Evolutionary conservation across 768 basidiomycete species (phyloP), one percentile per base, ranked within the genome.

Genomic region (Russula vinacea): DNA sequence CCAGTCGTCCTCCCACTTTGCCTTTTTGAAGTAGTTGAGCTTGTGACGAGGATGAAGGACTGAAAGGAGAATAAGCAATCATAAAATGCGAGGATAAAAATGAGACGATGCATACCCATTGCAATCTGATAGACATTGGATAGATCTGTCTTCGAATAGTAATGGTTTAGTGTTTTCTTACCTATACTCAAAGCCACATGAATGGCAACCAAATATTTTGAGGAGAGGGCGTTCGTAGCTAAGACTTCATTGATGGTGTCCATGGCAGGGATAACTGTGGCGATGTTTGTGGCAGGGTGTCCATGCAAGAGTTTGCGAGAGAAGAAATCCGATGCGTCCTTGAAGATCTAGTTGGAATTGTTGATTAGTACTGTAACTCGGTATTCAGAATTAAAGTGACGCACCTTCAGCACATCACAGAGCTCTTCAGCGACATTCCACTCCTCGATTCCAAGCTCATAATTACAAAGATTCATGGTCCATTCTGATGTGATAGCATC

Each of bases 111-210:
- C 72, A 26, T 70, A 76, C 75, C 63, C 71, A 77, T 74, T 0
- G 74, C 74, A 62, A 77, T 72, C 2, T 70, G 58, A 61, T 74
- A 78, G 3, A 73, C 67, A 7, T 75, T 65, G 2, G 73, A 74
- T 9, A 65, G 22, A 60, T 75, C 75, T 1, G 73, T 75, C 22
- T 59, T 49, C 10, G 54, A 19, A 60, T 78, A 78, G 62, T 77
- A 77, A 26, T 68, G 60, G 62, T 76, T 76, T 8, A 78, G 60
- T 1, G 72, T 73, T 26, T 67, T 62, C 58, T 75, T 74, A 19
- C 68, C 73, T 22, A 76, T 65, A 19, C 62, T 64, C 1, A 74
- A 47, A 0, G 76, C 72, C 0, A 70, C 72, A 44, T 65, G 66
- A 45, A 77, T 73, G 13, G 74, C 26, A 2, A 62, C 32, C 5